Evolutionary conservation across 306 rosid species (phyloP), one percentile per base, ranked within the genome.

Genomic region (Medicago lupulina): DNA sequence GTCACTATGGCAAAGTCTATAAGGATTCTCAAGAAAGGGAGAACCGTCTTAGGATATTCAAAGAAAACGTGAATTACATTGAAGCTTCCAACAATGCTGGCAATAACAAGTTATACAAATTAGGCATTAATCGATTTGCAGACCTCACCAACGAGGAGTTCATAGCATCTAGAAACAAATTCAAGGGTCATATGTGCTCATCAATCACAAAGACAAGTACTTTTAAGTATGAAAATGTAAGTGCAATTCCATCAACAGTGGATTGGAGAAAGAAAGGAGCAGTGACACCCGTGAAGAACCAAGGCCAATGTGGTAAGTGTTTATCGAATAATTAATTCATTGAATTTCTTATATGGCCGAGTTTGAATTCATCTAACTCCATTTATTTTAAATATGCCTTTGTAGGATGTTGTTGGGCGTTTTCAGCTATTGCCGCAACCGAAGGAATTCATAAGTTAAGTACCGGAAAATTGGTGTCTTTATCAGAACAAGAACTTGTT

Each of bases 141-240:
- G 87, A 84, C 53, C 87, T 77, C 18, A 84, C 86, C 10, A 84
- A 80, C 0, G 86, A 86, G 8, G 92, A 88, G 60, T 82, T 88
- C 53, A 51, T 6, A 12, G 11, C 79, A 19, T 15, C 76, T 0
- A 79, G 85, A 75, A 88, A 84, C 15, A 55, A 76, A 46, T 88
- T 83, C 76, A 88, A 86, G 74, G 85, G 81, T 0, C 81, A 57
- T n/a, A 68, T 75, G 71, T 78, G 83, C 17, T 76, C 86, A 21
- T 58, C 84, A 2, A 47, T 44, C 55, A 54, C 6, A 19, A 71
- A 70, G 21, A 34, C 81, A 4, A 2, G 70, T 15, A 18, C 78
- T 38, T 87, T 87, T 54, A 87, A 70, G 28, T 82, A 84, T 2
- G 84, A 74, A 53, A 76, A 79, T 43, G 79, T 61, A 3, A 74